phyloP scores from a whole-genome alignment of 305 asterid species.

The Plantago coronopus region DNA sequence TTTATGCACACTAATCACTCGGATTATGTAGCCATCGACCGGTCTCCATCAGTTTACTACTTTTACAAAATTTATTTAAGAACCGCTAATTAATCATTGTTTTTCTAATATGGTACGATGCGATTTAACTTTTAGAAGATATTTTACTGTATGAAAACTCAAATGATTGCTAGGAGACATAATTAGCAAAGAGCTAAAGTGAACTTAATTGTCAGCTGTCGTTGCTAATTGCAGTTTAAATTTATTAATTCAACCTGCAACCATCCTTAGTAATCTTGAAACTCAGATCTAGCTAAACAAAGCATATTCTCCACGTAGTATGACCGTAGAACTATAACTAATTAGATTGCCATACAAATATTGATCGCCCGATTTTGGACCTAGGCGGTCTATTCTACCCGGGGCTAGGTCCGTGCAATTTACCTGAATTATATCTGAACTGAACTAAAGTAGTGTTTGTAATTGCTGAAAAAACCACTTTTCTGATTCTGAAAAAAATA shows the following conservation, averaged over 20 bases:
- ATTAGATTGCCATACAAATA: too few species aligned
- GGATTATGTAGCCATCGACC: background rate
- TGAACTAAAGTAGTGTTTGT: too few species aligned
- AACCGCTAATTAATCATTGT: background rate
- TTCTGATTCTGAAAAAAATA: too few species aligned
- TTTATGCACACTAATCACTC: too few species aligned
- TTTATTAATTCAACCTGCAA: background rate
- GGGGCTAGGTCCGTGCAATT: too few species aligned
- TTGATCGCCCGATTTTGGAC: too few species aligned
- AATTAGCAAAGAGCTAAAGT: background rate
- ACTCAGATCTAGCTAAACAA: background rate
- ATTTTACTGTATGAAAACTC: background rate
- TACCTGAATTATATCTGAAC: too few species aligned
- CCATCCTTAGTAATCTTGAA: background rate
- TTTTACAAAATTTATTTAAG: background rate
- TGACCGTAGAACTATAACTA: too few species aligned
- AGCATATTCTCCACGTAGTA: too few species aligned
- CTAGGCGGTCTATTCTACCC: too few species aligned
- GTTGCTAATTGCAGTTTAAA: background rate
- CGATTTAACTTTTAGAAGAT: background rate
- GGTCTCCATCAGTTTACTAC: background rate
- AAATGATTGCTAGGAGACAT: background rate
- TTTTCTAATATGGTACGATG: background rate
- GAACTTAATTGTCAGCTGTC: background rate
- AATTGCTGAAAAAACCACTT: too few species aligned